phyloP scores from a whole-genome alignment of 768 basidiomycete species.

The Suillus cothurnatus region DNA sequence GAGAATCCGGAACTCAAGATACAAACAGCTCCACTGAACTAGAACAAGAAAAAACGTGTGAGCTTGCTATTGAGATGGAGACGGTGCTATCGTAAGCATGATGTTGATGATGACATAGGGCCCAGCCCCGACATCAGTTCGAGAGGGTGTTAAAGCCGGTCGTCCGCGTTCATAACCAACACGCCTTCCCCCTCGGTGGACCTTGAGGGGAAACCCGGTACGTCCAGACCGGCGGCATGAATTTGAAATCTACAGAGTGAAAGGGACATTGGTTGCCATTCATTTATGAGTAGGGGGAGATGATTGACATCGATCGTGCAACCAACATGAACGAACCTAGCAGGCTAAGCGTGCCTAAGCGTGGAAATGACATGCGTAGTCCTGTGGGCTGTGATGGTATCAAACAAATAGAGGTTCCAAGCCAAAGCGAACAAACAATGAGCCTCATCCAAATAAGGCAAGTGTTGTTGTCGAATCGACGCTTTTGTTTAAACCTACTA shows the following conservation, averaged over 20 bases:
- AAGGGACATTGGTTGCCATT: background rate
- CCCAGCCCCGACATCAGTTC: background rate
- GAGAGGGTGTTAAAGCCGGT: background rate
- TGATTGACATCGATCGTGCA: constrained; percentile 1
- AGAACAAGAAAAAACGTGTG: background rate
- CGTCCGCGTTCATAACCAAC: background rate
- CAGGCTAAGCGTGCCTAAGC: background rate
- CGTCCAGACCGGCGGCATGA: background rate
- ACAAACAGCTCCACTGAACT: background rate
- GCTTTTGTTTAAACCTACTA: background rate
- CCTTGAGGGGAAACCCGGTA: background rate
- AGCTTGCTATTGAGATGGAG: background rate
- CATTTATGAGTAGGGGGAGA: background rate
- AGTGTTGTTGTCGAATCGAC: constrained; percentile 18
- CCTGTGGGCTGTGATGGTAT: background rate
- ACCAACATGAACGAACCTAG: constrained; percentile 2
- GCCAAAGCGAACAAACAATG: background rate
- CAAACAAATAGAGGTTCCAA: background rate
- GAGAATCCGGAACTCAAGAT: background rate
- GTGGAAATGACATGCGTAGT: background rate
- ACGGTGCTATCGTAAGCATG: background rate
- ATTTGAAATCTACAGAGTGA: background rate
- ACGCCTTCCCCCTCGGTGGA: background rate
- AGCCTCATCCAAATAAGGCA: constrained; percentile 20
- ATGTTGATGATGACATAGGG: background rate